A percentile compares a stretch with the other conserved stretches of the same genome.
These are phyloP conservation scores for Cladosporium oxysporum DNA, from an alignment of 2,329 filamentous ascomycete species.

Conservation along the genomic window DNA sequence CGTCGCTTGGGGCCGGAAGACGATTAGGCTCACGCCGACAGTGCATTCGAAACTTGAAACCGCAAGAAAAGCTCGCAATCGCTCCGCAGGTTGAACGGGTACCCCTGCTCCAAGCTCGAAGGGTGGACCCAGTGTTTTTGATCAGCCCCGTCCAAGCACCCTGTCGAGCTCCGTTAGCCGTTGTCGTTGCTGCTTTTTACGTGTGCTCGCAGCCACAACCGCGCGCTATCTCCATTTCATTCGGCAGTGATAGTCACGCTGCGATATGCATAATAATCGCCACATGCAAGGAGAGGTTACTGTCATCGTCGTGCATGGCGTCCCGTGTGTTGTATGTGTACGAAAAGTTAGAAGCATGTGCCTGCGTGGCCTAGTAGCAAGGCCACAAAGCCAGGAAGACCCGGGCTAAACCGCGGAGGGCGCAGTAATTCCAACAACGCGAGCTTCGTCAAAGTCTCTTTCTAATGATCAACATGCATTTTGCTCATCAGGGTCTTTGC, in stretches of 20 bases:
- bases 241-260: not conserved
- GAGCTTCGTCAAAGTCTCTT: constrained; percentile 1
- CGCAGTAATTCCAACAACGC: constrained; percentile 13
- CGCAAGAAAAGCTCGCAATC: constrained; percentile 14
- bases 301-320: not conserved
- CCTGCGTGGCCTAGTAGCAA: no score
- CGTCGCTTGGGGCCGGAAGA: not conserved
- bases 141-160: constrained; percentile 4
- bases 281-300: constrained; percentile 7
- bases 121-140: constrained; percentile 1
- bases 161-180: not conserved
- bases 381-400: not conserved
- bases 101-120: not conserved
- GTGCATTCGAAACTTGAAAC: constrained; percentile 8
- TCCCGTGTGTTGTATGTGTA: not conserved
- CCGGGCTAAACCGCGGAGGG: no score
- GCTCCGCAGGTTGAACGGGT: constrained; percentile 19
- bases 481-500: constrained; percentile 10
- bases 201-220: constrained; percentile 1
- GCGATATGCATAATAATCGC: not conserved
- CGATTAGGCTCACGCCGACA: not conserved
- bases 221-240: not conserved
- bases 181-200: not conserved
- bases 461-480: not conserved
- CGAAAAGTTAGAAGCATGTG: not conserved